Evolutionary conservation across 2,329 filamentous ascomycete genomes (phyloP).

Genomic region (Ophiocordyceps camponoti-floridani): DNA sequence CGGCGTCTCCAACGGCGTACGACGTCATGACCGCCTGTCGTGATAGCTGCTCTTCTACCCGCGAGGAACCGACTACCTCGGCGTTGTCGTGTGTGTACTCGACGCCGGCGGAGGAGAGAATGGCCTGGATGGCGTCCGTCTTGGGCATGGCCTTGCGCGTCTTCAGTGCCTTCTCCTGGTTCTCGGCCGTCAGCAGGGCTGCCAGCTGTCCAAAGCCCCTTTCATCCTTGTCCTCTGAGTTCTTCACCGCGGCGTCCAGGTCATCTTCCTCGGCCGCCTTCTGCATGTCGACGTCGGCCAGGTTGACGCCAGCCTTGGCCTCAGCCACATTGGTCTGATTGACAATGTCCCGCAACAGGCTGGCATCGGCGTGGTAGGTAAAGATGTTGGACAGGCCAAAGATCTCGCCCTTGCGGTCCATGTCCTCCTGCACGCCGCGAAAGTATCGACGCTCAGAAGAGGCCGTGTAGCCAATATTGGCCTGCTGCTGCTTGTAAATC

Average conservation of each 20-base stretch:
- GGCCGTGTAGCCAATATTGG: conserved; percentile 91
- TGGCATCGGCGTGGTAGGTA: conserved; percentile 58
- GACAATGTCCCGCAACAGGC: conserved; percentile 83
- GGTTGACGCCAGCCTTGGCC: conserved; percentile 64
- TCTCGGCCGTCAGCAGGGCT: conserved; percentile 25
- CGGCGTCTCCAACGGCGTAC: conserved; percentile 22
- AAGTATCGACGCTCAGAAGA: conserved; percentile 89
- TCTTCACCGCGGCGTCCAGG: conserved; percentile 20
- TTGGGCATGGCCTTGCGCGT: conserved; percentile 21
- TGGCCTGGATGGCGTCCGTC: conserved; percentile 71
- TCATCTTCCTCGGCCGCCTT: conserved; percentile 35
- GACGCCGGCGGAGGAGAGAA: conserved; percentile 73
- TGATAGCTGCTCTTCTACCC: conserved; percentile 72
- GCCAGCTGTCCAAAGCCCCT: conserved; percentile 59
- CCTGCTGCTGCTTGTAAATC: conserved; percentile 98
- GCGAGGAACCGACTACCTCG: conserved; percentile 84
- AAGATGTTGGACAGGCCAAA: conserved; percentile 85
- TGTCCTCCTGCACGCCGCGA: conserved; percentile 76
- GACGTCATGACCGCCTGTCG: conserved; percentile 50
- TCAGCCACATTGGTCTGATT: conserved; percentile 98
- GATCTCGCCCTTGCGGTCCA: conserved; percentile 74
- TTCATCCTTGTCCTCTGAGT: conserved; percentile 38
- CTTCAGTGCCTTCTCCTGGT: conserved; percentile 20
- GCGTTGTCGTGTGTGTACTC: conserved; percentile 95
- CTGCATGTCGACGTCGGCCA: conserved; percentile 60